A percentile compares a stretch with the other conserved stretches of the same genome.
Evolutionary conservation across 2,329 filamentous ascomycete species (phyloP).

Genomic region (Botrytis galanthina): DNA sequence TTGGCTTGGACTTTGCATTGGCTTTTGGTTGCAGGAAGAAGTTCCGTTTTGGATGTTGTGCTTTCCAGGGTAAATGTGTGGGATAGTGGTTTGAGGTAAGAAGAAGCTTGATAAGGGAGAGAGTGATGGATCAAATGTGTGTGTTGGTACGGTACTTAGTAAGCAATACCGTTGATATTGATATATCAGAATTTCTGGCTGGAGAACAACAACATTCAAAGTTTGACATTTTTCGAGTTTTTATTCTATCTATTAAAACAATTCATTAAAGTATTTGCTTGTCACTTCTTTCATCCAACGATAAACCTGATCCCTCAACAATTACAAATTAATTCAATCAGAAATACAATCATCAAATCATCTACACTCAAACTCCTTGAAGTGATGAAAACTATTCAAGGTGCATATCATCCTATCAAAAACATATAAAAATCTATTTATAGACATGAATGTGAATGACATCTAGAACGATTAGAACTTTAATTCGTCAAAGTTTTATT

Average conservation of each 20-base stretch:
- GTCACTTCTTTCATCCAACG: not conserved
- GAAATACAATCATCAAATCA: not conserved
- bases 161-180: not conserved
- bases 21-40: slow-evolving; percentile 3
- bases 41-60: not conserved
- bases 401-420: slow-evolving; percentile 4
- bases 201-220: not conserved
- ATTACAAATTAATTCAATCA: not conserved
- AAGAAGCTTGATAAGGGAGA: not conserved
- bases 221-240: not conserved
- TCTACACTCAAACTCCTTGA: not conserved
- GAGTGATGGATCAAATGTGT: not conserved
- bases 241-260: not conserved
- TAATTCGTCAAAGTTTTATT: not conserved
- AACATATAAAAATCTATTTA: not conserved
- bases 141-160: not conserved
- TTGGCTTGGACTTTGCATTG: not conserved
- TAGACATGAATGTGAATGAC: not conserved
- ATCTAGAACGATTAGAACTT: not conserved
- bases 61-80: not conserved
- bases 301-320: not conserved
- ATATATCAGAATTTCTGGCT: not conserved
- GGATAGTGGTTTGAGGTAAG: not conserved
- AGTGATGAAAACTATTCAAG: not conserved
- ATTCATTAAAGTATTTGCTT: not conserved